Percentiles rank a stretch among this genome's conserved stretches.
phyloP scores from a whole-genome alignment of 106 monocot species.

The Iris macrosiphon region DNA sequence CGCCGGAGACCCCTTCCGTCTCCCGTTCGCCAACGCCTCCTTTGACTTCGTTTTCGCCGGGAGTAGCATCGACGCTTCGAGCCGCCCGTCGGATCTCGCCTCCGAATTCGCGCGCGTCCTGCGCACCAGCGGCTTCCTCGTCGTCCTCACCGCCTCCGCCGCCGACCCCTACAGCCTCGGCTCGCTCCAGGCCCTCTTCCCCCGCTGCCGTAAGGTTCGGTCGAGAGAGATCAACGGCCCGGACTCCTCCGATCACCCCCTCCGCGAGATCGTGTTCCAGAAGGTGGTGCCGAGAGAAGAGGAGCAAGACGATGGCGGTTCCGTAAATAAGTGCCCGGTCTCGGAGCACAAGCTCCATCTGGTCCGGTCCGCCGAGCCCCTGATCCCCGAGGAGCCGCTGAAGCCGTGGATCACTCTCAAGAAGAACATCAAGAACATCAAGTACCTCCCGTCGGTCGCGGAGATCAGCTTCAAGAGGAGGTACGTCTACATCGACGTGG shows the following conservation, averaged over 20 bases:
- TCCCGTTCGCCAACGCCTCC: conserved; percentile 33
- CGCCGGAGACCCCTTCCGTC: conserved; percentile 21
- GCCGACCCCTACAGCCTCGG: conserved; percentile 42
- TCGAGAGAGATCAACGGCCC: conserved; percentile 26
- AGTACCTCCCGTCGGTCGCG: conserved; percentile 52
- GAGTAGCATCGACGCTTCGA: conserved; percentile 23
- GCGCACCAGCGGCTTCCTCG: conserved; percentile 39
- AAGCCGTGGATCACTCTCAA: conserved; percentile 87
- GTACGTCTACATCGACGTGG: conserved; percentile 70
- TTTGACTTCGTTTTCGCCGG: conserved; percentile 67
- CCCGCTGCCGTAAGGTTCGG: conserved; percentile 15
- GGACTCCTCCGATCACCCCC: no score
- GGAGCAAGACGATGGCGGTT: conserved; percentile 12
- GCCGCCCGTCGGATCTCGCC: conserved; percentile 26
- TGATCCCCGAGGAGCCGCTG: conserved; percentile 67
- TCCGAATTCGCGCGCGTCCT: conserved; percentile 31
- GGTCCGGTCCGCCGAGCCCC: conserved; percentile 42
- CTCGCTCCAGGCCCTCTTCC: conserved; percentile 45
- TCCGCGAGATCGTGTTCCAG: conserved; percentile 41
- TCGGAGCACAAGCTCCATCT: conserved; percentile 43
- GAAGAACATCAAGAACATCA: conserved; percentile 65
- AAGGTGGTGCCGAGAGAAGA: conserved; percentile 8
- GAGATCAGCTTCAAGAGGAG: conserved; percentile 68
- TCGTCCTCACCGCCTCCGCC: conserved; percentile 41
- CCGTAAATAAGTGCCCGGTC: conserved; percentile 31